A percentile compares a stretch with the other conserved stretches of the same genome.
Conservation (phyloP, 306 rosid genomes). For the Luffa aegyptiaca region DNA sequence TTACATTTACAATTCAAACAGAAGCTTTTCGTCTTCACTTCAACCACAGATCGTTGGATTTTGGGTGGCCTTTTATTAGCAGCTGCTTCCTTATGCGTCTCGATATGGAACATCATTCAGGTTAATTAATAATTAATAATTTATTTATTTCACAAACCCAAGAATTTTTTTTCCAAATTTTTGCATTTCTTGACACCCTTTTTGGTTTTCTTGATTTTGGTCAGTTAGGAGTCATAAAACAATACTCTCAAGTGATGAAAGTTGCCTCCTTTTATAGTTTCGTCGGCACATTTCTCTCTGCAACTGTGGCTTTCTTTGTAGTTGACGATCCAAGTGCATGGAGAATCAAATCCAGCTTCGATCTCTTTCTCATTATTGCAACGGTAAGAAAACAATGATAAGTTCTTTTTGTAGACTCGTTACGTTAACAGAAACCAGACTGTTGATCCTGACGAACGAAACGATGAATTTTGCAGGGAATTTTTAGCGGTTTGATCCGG, state of each 20-base stretch:
- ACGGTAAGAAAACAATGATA: slow-evolving; percentile 12
- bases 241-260: slow-evolving; percentile 36
- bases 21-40: slow-evolving; percentile 39
- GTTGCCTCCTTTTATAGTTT: slow-evolving; percentile 28
- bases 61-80: slow-evolving; percentile 63
- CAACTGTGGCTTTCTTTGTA: slow-evolving; percentile 9
- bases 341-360: slow-evolving; percentile 19
- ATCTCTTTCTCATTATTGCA: slow-evolving; percentile 29
- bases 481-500: slow-evolving; percentile 24
- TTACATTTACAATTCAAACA: slow-evolving; percentile 17
- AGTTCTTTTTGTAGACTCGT: too few relatives aligned
- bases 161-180: neutral
- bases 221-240: slow-evolving; percentile 32
- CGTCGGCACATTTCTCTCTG: slow-evolving; percentile 30
- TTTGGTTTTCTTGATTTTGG: neutral
- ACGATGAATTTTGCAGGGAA: slow-evolving; percentile 13
- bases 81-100: slow-evolving; percentile 42
- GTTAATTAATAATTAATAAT: neutral
- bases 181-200: neutral
- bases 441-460: neutral
- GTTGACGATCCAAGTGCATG: slow-evolving; percentile 22
- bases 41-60: slow-evolving; percentile 55
- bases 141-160: neutral
- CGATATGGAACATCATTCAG: slow-evolving; percentile 52
- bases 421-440: neutral